Conservation (phyloP, 495 filamentous ascomycete species). For the Ramalina peruviana region DNA sequence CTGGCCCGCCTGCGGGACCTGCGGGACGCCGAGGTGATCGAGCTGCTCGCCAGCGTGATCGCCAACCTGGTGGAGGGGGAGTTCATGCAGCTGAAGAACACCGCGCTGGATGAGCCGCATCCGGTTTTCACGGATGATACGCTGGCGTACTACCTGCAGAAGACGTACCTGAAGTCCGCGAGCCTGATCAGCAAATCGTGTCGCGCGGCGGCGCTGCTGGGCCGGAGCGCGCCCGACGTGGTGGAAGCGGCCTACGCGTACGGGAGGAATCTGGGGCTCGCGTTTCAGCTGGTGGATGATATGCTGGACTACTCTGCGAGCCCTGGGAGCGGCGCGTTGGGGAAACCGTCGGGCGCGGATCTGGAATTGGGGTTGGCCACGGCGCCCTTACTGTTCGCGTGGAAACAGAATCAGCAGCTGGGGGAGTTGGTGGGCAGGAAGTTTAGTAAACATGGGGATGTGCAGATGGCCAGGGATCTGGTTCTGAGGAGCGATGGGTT, state of each 20-base stretch:
- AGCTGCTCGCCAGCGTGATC: slow-evolving; percentile 89
- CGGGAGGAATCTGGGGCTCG: slow-evolving; percentile 81
- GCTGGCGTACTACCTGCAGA: slow-evolving; percentile 89
- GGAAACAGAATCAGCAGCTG: slow-evolving; percentile 77
- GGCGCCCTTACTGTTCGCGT: slow-evolving; percentile 90
- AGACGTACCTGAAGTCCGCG: slow-evolving; percentile 95
- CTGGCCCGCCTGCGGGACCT: slow-evolving; percentile 79
- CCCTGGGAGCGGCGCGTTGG: slow-evolving; percentile 50
- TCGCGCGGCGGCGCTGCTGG: slow-evolving; percentile 75
- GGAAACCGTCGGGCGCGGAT: slow-evolving; percentile 91
- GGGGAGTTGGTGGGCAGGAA: slow-evolving; percentile 84
- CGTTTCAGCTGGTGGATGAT: slow-evolving; percentile 97
- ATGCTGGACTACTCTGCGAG: slow-evolving; percentile 92
- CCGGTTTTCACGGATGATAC: slow-evolving; percentile 76
- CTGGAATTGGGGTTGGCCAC: slow-evolving; percentile 88
- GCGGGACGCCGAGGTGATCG: slow-evolving; percentile 83
- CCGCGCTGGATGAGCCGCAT: slow-evolving; percentile 67
- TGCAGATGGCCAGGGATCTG: slow-evolving; percentile 65
- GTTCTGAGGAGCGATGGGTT: slow-evolving; percentile 75
- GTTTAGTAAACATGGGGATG: slow-evolving; percentile 72
- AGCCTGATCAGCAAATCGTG: slow-evolving; percentile 93
- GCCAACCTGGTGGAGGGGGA: slow-evolving; percentile 96
- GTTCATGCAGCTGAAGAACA: slow-evolving; percentile 99
- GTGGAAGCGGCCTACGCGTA: slow-evolving; percentile 86
- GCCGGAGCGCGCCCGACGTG: slow-evolving; percentile 58